Percentiles rank a stretch among this genome's conserved stretches.
Conservation (phyloP, 805 yeast genomes). For the Lipomyces spencermartinsiae region DNA sequence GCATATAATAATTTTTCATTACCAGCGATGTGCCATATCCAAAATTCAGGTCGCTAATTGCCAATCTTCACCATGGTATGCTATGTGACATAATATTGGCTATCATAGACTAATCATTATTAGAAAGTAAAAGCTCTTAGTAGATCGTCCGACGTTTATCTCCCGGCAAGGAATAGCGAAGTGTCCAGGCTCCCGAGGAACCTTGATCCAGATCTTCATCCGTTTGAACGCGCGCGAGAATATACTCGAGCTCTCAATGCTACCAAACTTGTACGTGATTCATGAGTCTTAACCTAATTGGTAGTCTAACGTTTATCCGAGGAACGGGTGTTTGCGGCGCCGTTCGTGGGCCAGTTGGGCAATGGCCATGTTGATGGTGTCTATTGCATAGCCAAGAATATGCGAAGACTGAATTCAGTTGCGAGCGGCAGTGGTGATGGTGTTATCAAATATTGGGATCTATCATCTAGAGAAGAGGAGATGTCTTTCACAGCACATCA, state of each 20-base stretch:
- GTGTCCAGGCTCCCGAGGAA: conserved; percentile 87
- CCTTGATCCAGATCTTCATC: conserved; percentile 92
- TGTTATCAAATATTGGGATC: conserved; percentile 89
- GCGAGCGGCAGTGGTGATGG: conserved; percentile 98
- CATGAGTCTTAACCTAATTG: neutral
- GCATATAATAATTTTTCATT: neutral
- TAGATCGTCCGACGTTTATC: conserved; percentile 88
- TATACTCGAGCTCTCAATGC: conserved; percentile 94
- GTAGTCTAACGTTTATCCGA: neutral
- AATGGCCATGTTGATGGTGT: conserved; percentile 95
- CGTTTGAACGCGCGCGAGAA: conserved; percentile 96
- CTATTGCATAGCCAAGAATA: conserved; percentile 82
- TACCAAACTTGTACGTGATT: conserved; percentile 70
- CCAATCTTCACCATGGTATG: neutral
- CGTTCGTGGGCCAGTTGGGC: conserved; percentile 94
- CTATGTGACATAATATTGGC: neutral
- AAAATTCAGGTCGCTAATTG: neutral
- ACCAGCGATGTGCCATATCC: neutral
- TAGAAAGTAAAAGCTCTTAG: conserved; percentile 86
- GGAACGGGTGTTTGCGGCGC: conserved; percentile 94
- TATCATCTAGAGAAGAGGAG: conserved; percentile 76
- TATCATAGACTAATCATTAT: neutral
- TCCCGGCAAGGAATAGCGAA: conserved; percentile 90
- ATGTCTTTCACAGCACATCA: conserved; percentile 86
- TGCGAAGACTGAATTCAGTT: conserved; percentile 67